Conservation (phyloP, 2,329 filamentous ascomycete species). For the Immersiporthe knoxdaviesiana region DNA sequence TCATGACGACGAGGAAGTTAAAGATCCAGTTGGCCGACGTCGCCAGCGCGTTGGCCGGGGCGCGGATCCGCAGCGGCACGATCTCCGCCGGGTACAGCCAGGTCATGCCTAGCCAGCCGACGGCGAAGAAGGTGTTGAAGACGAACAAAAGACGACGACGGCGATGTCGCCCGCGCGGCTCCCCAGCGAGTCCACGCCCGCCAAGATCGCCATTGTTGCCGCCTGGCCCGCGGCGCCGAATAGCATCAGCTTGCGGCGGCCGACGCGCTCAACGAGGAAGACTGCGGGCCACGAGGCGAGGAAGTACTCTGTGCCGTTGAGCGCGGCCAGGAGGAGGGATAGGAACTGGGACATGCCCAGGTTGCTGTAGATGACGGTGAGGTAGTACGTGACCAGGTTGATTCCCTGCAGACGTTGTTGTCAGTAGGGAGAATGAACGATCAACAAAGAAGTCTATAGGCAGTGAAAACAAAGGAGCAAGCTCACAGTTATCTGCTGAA, state of each 20-base stretch:
- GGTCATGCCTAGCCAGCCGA: constrained; percentile 57
- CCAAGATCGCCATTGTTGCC: constrained; percentile 66
- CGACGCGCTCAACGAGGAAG: background rate
- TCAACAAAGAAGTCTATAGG: too few species aligned
- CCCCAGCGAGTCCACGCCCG: constrained; percentile 40
- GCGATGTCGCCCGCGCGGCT: constrained; percentile 29
- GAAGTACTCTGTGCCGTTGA: background rate
- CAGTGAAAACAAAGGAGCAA: too few species aligned
- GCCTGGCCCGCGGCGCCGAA: constrained; percentile 68
- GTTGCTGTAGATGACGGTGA: too few species aligned
- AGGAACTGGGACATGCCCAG: background rate
- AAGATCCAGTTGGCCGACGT: constrained; percentile 64
- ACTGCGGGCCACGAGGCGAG: background rate
- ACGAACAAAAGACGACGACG: constrained; percentile 49
- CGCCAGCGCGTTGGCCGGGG: constrained; percentile 60
- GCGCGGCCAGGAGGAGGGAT: background rate
- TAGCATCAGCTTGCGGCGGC: constrained; percentile 70
- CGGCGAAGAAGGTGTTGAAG: constrained; percentile 56
- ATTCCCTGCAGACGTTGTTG: too few species aligned
- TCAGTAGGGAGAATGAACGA: too few species aligned
- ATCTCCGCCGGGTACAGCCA: constrained; percentile 65
- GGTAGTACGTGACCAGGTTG: too few species aligned
- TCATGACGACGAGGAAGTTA: constrained; percentile 62
- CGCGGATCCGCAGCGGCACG: constrained; percentile 53
- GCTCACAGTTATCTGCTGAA: background rate